phyloP scores from a whole-genome alignment of 2,329 filamentous ascomycete species.

The Achaetomium macrosporum region DNA sequence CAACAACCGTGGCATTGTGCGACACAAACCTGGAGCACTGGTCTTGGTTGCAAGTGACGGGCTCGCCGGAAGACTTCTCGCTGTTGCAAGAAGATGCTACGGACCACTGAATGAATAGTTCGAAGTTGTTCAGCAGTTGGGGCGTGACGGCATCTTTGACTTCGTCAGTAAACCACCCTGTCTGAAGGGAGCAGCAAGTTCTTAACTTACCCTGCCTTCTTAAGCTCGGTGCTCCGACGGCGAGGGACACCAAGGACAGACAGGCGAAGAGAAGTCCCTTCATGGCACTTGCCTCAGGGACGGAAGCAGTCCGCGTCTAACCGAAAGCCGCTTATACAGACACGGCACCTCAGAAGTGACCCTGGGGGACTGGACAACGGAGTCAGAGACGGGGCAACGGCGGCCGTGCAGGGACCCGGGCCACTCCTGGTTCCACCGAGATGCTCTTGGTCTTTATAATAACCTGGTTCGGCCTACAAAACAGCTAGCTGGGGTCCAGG shows the following conservation, averaged over 20 bases:
- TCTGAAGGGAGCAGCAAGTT: too few relatives aligned
- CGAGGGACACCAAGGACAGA: conserved; percentile 16
- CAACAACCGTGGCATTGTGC: conserved; percentile 39
- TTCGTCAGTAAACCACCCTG: conserved; percentile 7
- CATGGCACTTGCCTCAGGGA: conserved; percentile 8
- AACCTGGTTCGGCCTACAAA: too few relatives aligned
- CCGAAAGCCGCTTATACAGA: not conserved
- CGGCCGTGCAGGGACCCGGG: too few relatives aligned
- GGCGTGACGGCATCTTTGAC: conserved; percentile 4
- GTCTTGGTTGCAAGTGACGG: conserved; percentile 27
- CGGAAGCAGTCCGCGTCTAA: not conserved
- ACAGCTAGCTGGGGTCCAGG: too few relatives aligned
- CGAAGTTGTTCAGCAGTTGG: conserved; percentile 3
- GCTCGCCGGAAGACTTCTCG: conserved; percentile 23
- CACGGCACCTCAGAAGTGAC: not conserved
- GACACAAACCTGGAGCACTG: conserved; percentile 41
- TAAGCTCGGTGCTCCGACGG: conserved; percentile 15
- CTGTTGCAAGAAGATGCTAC: conserved; percentile 19
- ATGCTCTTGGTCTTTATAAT: too few relatives aligned
- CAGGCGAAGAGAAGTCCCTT: conserved; percentile 15
- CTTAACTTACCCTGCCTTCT: conserved; percentile 11
- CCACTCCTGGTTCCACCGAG: too few relatives aligned
- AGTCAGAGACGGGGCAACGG: not conserved
- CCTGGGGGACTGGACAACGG: not conserved
- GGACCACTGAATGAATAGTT: conserved; percentile 34